These are phyloP conservation scores for Stagonosporopsis chrysanthemi DNA, from an alignment of 2,329 filamentous ascomycete species.

Conservation along the genomic window DNA sequence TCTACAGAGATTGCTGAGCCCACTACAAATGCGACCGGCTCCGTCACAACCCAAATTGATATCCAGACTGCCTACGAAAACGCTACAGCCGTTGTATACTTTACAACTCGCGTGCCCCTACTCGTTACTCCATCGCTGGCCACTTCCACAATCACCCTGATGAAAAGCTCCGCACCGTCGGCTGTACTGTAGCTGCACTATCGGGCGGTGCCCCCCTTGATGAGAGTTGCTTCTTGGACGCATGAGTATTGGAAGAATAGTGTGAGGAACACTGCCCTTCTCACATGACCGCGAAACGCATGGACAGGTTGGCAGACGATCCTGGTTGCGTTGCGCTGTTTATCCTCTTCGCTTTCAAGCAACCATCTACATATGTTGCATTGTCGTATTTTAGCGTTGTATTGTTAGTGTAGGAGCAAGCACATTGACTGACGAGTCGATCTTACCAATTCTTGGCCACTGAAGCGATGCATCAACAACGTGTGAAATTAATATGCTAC, in stretches of 20 bases:
- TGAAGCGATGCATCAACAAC: no score
- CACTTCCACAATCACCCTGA: slow-evolving; percentile 1
- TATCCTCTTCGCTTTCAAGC: background rate
- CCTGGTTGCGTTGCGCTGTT: slow-evolving; percentile 2
- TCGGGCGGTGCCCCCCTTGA: background rate
- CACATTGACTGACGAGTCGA: no score
- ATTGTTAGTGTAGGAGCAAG: no score
- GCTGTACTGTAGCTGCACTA: background rate
- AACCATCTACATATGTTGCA: background rate
- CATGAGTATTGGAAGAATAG: background rate
- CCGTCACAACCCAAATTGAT: background rate
- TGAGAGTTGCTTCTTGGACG: background rate
- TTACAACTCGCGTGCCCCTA: background rate
- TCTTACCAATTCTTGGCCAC: no score
- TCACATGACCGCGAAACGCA: background rate
- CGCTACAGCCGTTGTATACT: background rate
- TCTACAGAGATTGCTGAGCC: no score
- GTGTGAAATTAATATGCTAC: no score
- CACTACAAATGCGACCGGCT: no score
- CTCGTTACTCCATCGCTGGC: background rate
- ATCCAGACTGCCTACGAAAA: background rate
- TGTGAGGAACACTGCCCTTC: background rate
- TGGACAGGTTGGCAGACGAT: background rate
- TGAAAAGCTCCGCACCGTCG: background rate
- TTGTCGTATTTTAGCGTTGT: background rate